Conservation (phyloP, 2,329 filamentous ascomycete species). For the Monosporascus cannonballus region DNA sequence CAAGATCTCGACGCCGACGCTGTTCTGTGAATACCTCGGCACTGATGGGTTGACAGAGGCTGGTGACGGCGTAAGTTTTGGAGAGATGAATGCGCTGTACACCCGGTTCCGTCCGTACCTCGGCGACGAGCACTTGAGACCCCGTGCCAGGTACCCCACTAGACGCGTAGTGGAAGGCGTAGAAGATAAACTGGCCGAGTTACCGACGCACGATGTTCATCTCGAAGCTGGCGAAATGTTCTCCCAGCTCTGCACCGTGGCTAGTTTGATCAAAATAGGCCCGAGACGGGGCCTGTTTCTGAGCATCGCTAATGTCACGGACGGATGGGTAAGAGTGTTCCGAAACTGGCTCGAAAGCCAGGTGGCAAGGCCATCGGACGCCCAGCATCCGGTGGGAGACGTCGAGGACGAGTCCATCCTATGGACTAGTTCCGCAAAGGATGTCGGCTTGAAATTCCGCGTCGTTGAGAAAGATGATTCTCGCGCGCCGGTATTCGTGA, state of each 20-base stretch:
- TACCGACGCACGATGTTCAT: conserved; percentile 53
- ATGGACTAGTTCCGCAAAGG: conserved; percentile 60
- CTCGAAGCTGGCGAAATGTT: conserved; percentile 68
- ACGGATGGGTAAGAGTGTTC: conserved; percentile 65
- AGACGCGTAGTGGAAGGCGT: conserved; percentile 10
- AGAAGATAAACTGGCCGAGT: conserved; percentile 27
- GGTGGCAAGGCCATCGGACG: conserved; percentile 16
- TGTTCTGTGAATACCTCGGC: conserved; percentile 60
- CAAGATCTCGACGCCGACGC: conserved; percentile 61
- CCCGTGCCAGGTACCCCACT: conserved; percentile 17
- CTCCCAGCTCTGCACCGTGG: conserved; percentile 64
- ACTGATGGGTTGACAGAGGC: conserved; percentile 52
- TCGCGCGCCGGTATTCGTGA: conserved; percentile 48
- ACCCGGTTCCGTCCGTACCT: conserved; percentile 63
- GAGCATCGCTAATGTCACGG: conserved; percentile 59
- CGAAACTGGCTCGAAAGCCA: conserved; percentile 60
- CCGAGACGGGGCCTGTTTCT: conserved; percentile 55
- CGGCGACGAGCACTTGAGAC: conserved; percentile 36
- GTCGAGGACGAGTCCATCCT: conserved; percentile 39
- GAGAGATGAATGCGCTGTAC: conserved; percentile 53
- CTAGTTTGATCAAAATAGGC: conserved; percentile 62
- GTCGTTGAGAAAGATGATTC: conserved; percentile 46
- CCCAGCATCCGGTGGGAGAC: conserved; percentile 19
- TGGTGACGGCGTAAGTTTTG: conserved; percentile 27
- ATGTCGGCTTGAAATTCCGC: conserved; percentile 63